Conservation (phyloP, 2,329 filamentous ascomycete species). For the Curvularia eragrostidis region DNA sequence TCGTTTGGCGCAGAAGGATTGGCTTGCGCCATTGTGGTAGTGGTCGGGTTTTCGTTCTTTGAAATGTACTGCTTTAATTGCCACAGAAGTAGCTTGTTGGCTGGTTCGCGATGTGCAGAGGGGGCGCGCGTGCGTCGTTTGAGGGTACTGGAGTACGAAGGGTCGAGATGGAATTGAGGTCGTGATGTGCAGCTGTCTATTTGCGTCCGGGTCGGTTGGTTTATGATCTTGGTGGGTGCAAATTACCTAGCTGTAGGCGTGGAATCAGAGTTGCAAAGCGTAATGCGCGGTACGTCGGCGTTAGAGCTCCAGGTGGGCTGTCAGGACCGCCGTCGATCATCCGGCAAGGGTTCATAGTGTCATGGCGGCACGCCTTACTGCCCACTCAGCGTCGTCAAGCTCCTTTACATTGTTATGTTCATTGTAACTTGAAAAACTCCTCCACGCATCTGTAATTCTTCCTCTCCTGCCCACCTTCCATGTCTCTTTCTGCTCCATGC, state of each 20-base stretch:
- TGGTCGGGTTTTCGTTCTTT: background rate
- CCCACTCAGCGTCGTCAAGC: background rate
- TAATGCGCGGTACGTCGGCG: slow-evolving; percentile 6
- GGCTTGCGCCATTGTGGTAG: slow-evolving; percentile 25
- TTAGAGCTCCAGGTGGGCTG: slow-evolving; percentile 10
- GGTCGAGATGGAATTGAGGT: background rate
- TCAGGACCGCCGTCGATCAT: slow-evolving; percentile 20
- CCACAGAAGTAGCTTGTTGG: background rate
- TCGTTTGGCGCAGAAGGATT: slow-evolving; percentile 21
- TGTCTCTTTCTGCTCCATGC: background rate
- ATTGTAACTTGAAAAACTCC: background rate
- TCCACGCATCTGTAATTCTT: background rate
- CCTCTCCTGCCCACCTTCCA: background rate
- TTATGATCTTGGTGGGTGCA: background rate
- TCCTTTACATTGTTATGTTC: background rate
- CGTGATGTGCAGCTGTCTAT: background rate
- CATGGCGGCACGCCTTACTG: slow-evolving; percentile 13
- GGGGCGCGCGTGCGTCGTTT: background rate
- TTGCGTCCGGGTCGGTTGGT: background rate
- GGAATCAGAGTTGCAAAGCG: background rate
- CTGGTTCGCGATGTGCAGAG: background rate
- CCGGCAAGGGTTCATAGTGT: slow-evolving; percentile 20
- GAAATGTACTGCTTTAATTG: background rate
- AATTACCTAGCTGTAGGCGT: background rate
- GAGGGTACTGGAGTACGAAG: background rate